Conservation (phyloP, 2,329 filamentous ascomycete genomes). For the Stagonosporopsis chrysanthemi region DNA sequence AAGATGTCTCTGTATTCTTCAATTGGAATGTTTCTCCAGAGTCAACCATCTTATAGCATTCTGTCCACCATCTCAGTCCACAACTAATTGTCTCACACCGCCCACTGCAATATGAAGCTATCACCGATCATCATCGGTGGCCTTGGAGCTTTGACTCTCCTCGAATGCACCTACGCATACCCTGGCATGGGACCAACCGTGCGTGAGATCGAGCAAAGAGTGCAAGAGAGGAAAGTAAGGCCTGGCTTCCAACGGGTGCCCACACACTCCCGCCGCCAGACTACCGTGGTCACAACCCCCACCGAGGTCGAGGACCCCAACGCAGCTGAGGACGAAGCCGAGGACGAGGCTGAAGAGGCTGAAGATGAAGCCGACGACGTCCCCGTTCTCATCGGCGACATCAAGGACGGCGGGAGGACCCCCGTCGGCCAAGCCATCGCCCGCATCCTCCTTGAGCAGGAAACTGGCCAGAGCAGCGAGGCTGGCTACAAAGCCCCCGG, state of each 20-base stretch:
- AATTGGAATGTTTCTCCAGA: no score
- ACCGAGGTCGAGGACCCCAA: not conserved
- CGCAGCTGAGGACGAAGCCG: no score
- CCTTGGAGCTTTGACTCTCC: conserved; percentile 20
- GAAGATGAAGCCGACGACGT: conserved; percentile 19
- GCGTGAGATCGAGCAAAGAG: conserved; percentile 9
- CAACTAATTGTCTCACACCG: not conserved
- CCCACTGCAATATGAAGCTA: conserved; percentile 26
- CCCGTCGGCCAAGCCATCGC: conserved; percentile 28
- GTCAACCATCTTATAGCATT: not conserved
- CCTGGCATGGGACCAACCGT: conserved; percentile 27
- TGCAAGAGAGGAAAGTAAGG: conserved; percentile 1
- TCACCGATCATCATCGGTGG: conserved; percentile 20
- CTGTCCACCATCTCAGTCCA: not conserved
- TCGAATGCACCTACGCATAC: conserved; percentile 27
- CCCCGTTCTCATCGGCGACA: conserved; percentile 35
- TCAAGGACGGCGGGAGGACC: conserved; percentile 26
- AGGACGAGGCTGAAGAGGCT: conserved; percentile 6
- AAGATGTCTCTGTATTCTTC: not conserved
- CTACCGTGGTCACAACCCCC: not conserved
- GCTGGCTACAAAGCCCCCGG: conserved; percentile 20
- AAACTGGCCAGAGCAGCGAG: conserved; percentile 18
- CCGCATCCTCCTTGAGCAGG: conserved; percentile 28
- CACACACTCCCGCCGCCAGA: conserved; percentile 1
- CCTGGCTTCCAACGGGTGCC: not conserved